Conservation (phyloP, 495 filamentous ascomycete species). For the Parachaetomium inaequale region DNA sequence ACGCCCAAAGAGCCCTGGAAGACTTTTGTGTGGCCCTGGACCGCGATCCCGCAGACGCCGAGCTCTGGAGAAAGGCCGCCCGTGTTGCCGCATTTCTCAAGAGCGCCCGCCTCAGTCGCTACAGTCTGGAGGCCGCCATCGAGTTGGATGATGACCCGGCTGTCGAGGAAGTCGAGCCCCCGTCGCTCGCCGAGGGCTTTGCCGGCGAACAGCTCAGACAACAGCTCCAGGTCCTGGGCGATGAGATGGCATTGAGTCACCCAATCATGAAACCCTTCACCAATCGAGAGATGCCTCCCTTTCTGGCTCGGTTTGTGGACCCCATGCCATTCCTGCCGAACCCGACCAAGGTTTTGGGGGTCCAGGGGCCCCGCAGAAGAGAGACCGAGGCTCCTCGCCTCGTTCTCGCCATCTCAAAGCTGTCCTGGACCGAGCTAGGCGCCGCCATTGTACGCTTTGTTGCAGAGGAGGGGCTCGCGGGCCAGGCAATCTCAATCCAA, state of each 20-base stretch:
- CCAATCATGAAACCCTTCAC: conserved; percentile 60
- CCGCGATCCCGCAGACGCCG: conserved; percentile 86
- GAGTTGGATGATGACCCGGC: conserved; percentile 76
- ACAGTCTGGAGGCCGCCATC: conserved; percentile 86
- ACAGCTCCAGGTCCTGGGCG: conserved; percentile 63
- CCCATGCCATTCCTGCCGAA: conserved; percentile 73
- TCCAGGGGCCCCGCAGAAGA: conserved; percentile 29
- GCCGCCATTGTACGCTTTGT: conserved; percentile 35
- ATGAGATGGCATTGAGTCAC: conserved; percentile 65
- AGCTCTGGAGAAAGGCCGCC: conserved; percentile 87
- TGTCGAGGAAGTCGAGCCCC: conserved; percentile 66
- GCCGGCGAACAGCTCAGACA: conserved; percentile 73
- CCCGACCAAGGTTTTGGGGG: conserved; percentile 38
- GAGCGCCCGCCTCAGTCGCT: conserved; percentile 73
- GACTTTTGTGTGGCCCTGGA: conserved; percentile 75
- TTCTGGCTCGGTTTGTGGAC: conserved; percentile 65
- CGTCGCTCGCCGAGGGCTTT: conserved; percentile 80
- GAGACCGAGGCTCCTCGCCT: conserved; percentile 56
- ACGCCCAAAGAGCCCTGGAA: conserved; percentile 50
- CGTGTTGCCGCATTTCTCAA: conserved; percentile 70
- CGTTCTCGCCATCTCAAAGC: conserved; percentile 30
- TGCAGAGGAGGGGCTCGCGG: conserved; percentile 30
- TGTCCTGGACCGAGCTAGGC: conserved; percentile 46
- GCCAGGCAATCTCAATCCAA: conserved; percentile 35
- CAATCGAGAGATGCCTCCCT: conserved; percentile 59